Base-by-base conservation (phyloP, 225 moss, liverwort and hornwort species). In the Bryum argenteum region DNA sequence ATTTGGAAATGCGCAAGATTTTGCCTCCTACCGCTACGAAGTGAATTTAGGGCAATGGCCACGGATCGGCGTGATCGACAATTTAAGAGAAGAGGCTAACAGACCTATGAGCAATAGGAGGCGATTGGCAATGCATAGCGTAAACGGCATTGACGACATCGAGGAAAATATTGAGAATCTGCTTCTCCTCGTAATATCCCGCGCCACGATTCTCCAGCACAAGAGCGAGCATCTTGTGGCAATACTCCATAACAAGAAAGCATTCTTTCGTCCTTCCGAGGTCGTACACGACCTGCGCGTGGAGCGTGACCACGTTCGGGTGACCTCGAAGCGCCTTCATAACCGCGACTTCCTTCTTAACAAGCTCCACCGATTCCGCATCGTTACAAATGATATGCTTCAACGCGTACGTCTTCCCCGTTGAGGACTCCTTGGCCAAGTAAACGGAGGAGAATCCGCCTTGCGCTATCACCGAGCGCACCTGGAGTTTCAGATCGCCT, bases 321-420 rank as follows among this genome's bases (percentile, higher is more conserved):
- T 98, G 97, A 6, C 91, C 94, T 20, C 87, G 86, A 52, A 98
- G 55, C n/a, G 84, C 76, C 85, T 91, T 92, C 97, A 98, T 98
- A 69, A 89, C 97, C 28, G 85, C 65, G 69, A 92, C 97, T 61
- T 98, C 97, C 69, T 79, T 77, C 79, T 92, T 94, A 80, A 98
- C 97, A 20, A 98, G 88, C 86, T 98, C 97, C 58, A 98, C 88
- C 21, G 89, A 89, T 78, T 98, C 97, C 54, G 61, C 62, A 50
- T 98, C 97, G 33, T 94, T 94, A 71, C 94, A 98, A 55, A 98
- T 98, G 23, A 98, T 98, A 57, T 98, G 97, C 81, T 98, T 98
- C 68, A 94, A 67, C 61, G 97, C 97, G 61, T 94, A 94, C 33
- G 90, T 92, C 77, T 90, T 92, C 73, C 92, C 97, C 17, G 80